These are phyloP conservation scores for Nothophoma quercina DNA, from an alignment of 2,329 filamentous ascomycete species.

Conservation along the genomic window DNA sequence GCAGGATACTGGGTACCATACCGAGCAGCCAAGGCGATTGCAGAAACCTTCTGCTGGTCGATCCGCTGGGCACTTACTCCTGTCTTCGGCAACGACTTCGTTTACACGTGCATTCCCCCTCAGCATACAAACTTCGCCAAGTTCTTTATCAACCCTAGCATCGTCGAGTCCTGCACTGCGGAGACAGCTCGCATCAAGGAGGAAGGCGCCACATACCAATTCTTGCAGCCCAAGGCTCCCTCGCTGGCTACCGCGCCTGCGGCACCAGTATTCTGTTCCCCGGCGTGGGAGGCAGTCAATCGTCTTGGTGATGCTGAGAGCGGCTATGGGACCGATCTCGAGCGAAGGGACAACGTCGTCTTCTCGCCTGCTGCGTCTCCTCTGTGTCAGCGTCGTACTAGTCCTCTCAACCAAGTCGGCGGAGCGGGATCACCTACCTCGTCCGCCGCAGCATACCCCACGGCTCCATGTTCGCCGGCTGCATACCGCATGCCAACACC, in stretches of 20 bases:
- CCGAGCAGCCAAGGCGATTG: slow-evolving; percentile 82
- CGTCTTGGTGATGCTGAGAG: slow-evolving; percentile 46
- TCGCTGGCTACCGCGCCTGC: slow-evolving; percentile 18
- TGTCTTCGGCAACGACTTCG: slow-evolving; percentile 86
- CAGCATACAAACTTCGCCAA: slow-evolving; percentile 67
- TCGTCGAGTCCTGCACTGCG: slow-evolving; percentile 47
- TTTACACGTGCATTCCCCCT: slow-evolving; percentile 71
- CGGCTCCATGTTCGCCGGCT: slow-evolving; percentile 19
- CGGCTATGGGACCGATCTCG: slow-evolving; percentile 53
- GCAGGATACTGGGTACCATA: slow-evolving; percentile 97
- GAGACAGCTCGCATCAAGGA: slow-evolving; percentile 50
- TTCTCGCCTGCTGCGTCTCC: slow-evolving; percentile 52
- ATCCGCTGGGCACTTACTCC: slow-evolving; percentile 89
- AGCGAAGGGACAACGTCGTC: slow-evolving; percentile 46
- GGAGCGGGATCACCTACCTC: slow-evolving; percentile 28
- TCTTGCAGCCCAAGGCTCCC: neutral
- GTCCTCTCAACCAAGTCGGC: slow-evolving; percentile 52
- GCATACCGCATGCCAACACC: slow-evolving; percentile 5
- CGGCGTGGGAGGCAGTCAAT: slow-evolving; percentile 16
- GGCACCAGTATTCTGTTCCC: slow-evolving; percentile 23
- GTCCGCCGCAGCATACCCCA: slow-evolving; percentile 15
- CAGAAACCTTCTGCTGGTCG: slow-evolving; percentile 84
- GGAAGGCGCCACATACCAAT: slow-evolving; percentile 30
- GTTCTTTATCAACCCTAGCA: slow-evolving; percentile 52
- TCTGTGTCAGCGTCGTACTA: slow-evolving; percentile 32